Evolutionary conservation across 1,284 basidiomycete genomes (phyloP).

Genomic region (Sphagnurus paluster): DNA sequence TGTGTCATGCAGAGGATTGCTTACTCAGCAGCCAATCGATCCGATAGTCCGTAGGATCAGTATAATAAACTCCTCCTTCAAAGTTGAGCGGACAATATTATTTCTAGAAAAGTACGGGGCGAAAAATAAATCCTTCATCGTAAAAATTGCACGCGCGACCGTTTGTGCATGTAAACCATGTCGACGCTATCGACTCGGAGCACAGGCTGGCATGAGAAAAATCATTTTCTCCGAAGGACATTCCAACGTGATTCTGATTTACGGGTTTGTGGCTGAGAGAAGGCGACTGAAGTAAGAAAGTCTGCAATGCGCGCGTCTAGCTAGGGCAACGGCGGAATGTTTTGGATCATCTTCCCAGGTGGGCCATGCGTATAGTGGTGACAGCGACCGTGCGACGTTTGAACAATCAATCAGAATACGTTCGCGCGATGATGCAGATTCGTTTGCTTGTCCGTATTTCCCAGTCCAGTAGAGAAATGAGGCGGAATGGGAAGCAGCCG

Average conservation of each 20-base stretch:
- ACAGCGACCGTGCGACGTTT: no score
- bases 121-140: neutral
- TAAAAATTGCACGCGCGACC: neutral
- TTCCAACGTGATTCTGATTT: slow-evolving; percentile 2
- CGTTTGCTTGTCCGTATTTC: no score
- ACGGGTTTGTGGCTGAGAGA: slow-evolving; percentile 20
- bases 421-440: no score
- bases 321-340: slow-evolving; percentile 5
- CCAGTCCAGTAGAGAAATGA: no score
- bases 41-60: neutral
- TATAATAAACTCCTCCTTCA: no score
- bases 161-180: neutral
- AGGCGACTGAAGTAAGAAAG: slow-evolving; percentile 6
- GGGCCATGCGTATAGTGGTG: slow-evolving; percentile 4
- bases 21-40: slow-evolving; percentile 2
- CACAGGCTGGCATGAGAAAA: slow-evolving; percentile 10
- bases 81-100: no score
- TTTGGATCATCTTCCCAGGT: neutral
- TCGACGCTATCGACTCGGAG: neutral
- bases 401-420: no score
- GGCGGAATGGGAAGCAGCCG: no score
- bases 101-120: neutral
- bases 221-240: slow-evolving; percentile 8
- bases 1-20: slow-evolving; percentile 7
- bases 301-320: no score